These are phyloP conservation scores for Amanita phalloides DNA, from an alignment of 768 basidiomycete genomes.

Conservation along the genomic window DNA sequence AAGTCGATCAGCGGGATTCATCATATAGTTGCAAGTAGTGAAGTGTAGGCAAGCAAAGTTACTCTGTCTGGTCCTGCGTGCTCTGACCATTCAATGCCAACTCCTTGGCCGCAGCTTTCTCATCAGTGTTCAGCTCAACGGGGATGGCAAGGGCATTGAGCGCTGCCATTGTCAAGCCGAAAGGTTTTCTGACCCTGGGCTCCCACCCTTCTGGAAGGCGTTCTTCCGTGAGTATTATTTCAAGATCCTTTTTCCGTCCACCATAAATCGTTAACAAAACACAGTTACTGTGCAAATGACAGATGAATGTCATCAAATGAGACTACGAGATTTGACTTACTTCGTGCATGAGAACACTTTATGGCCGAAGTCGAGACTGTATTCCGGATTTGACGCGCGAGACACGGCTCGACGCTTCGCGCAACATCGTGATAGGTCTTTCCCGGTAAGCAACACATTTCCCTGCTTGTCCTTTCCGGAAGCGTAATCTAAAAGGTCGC, in stretches of 20 bases:
- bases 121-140: conserved; percentile 28
- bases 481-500: conserved; percentile 29
- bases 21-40: background rate
- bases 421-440: conserved; percentile 29
- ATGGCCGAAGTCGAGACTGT: conserved; percentile 24
- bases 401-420: conserved; percentile 33
- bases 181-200: conserved; percentile 35
- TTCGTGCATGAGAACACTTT: conserved; percentile 30
- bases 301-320: background rate
- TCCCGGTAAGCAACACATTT: conserved; percentile 20
- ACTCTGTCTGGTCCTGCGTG: background rate
- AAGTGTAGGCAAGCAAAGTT: background rate
- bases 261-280: conserved; percentile 61
- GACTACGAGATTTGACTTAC: conserved; percentile 18
- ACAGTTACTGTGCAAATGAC: conserved; percentile 32
- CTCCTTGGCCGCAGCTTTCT: conserved; percentile 10
- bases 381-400: conserved; percentile 26
- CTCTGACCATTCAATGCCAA: background rate
- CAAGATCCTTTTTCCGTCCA: conserved; percentile 46
- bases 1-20: background rate
- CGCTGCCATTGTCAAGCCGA: conserved; percentile 47
- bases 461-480: conserved; percentile 27
- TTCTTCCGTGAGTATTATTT: conserved; percentile 52
- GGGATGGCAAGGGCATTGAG: conserved; percentile 41
- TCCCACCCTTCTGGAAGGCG: conserved; percentile 70